Conservation (phyloP, 495 filamentous ascomycete genomes). For the Aspergillus olivimuriae region DNA sequence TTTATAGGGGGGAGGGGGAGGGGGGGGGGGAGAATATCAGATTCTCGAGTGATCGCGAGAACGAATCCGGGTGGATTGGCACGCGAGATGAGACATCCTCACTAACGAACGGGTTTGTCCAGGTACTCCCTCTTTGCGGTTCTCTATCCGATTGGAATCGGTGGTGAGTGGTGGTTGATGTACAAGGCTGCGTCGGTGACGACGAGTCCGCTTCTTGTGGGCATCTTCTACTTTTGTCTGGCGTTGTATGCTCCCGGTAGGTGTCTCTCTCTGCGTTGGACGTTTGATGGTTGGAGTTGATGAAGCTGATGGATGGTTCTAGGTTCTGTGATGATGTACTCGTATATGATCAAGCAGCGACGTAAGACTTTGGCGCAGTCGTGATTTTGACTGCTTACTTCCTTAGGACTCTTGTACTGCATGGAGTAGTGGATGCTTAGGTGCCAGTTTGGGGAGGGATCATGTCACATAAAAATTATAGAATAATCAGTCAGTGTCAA, state of each 20-base stretch:
- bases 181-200: slow-evolving; percentile 28
- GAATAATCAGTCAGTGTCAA: not conserved
- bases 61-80: no score
- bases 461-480: not conserved
- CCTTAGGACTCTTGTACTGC: not conserved
- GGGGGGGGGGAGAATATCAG: no score
- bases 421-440: not conserved
- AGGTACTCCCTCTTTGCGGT: slow-evolving; percentile 49
- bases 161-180: slow-evolving; percentile 45
- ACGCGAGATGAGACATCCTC: not conserved
- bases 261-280: slow-evolving; percentile 19
- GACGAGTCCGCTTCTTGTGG: slow-evolving; percentile 12
- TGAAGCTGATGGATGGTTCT: not conserved
- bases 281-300: slow-evolving; percentile 10
- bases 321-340: slow-evolving; percentile 73
- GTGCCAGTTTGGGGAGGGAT: no score
- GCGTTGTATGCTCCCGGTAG: slow-evolving; percentile 65
- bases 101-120: not conserved
- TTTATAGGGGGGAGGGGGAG: no score
- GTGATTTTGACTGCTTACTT: not conserved
- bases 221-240: slow-evolving; percentile 41
- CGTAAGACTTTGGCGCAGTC: slow-evolving; percentile 40
- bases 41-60: no score
- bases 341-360: slow-evolving; percentile 76
- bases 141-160: slow-evolving; percentile 50